Percentiles rank a stretch among this genome's conserved stretches.
These are phyloP conservation scores for Calonectria multiphialidica DNA, from an alignment of 2,329 filamentous ascomycete genomes.

Conservation along the genomic window DNA sequence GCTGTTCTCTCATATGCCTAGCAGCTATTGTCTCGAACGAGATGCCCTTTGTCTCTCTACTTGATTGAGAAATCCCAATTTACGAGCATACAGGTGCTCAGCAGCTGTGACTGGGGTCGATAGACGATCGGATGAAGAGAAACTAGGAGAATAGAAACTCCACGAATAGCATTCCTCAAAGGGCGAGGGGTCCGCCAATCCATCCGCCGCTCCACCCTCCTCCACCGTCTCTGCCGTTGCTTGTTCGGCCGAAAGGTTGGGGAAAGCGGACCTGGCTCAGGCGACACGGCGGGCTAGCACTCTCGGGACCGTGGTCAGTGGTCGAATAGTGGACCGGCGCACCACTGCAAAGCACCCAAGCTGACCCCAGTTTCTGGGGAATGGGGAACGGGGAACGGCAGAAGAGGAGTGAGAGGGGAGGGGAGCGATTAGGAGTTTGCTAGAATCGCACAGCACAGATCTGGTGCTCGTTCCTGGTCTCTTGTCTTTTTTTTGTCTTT, in stretches of 20 bases:
- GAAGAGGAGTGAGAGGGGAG: neutral
- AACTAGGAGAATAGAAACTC: conserved; percentile 6
- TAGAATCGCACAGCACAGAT: too few relatives aligned
- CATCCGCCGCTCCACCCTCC: conserved; percentile 13
- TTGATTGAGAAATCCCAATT: neutral
- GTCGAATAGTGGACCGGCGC: conserved; percentile 10
- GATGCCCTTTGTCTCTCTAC: neutral
- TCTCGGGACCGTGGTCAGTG: neutral
- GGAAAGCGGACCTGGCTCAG: neutral
- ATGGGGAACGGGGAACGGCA: neutral
- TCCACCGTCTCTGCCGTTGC: conserved; percentile 1
- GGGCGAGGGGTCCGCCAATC: conserved; percentile 11
- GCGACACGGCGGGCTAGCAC: neutral
- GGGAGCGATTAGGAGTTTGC: neutral
- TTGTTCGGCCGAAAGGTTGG: conserved; percentile 23
- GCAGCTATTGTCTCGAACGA: too few relatives aligned
- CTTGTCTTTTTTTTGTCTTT: too few relatives aligned
- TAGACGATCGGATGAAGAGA: conserved; percentile 7
- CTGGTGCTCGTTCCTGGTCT: neutral
- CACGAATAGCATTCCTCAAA: conserved; percentile 14
- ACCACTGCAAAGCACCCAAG: neutral
- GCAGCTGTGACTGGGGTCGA: neutral
- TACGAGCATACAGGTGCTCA: neutral
- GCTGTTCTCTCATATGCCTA: neutral
- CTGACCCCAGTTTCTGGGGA: neutral